Base-by-base conservation (phyloP, 306 rosid species). In the Spatholobus suberectus region DNA sequence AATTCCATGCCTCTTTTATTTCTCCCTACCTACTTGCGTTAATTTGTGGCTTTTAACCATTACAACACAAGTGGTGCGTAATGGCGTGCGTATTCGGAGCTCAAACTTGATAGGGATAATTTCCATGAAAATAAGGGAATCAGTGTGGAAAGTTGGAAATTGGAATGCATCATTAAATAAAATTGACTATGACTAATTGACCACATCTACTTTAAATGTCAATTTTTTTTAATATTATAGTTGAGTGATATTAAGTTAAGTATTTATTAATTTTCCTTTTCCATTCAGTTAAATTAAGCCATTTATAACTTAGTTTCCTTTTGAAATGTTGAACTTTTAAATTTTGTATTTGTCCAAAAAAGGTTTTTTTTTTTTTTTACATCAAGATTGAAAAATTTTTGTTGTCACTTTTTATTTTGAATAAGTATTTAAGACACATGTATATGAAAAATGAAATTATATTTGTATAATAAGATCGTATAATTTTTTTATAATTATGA, bases 41-140 rank as follows among this genome's bases (percentile, higher is more conserved):
- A 0, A 11, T 63, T 78, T 24, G 21, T 55, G 35, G 58, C 17
- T 46, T 51, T 17, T 34, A 6, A 32, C 21, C 1, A 20, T 66
- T 37, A 9, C 9, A 51, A 67, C 49, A 9, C 9, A 51, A 67
- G 12, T 27, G 14, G 18, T 11, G 51, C 51, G 4, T 10, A 5
- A 12, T 14, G 18, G n/a, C n/a, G n/a, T n/a, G n/a, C n/a, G 34
- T 23, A 3, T 67, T 68, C 6, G 5, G 2, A 4, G 4, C 9
- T 40, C 69, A 68, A 78, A 67, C 71, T 26, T 67, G 70, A 10
- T 34, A 18, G 0, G 63, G 76, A 68, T 77, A 52, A 74, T 12
- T 49, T 68, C 76, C 81, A 58, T 40, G 55, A 38, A 81, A 46
- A 38, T 29, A 21, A 65, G 73, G 82, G 61, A 69, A 47, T 13